Evolutionary conservation across 495 filamentous ascomycete species (phyloP), one percentile per base, ranked within the genome.

Genomic region (Clohesyomyces aquaticus): DNA sequence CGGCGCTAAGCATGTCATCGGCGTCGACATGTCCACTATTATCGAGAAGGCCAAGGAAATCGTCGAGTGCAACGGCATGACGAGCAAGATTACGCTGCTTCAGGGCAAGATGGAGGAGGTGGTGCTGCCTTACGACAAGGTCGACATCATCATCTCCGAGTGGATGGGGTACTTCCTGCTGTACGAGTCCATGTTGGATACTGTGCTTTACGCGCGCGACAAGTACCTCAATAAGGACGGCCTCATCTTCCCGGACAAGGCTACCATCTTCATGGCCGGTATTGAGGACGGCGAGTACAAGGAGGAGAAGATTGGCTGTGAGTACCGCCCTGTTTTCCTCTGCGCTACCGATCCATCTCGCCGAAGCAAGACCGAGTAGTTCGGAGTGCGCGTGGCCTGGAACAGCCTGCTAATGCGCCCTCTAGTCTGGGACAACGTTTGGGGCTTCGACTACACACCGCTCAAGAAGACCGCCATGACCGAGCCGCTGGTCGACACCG

Each of bases 151-250:
- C 78, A 91, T 99, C 63, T 96, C 91, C 28, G 94, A 99, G 79
- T 99, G 94, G 94, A 99, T 99, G 94, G 94, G 94, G 47, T 99
- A 99, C 80, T 96, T 94, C 79, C 84, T 99, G 47, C 85, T 98
- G 43, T 99, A 97, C 79, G 94, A 99, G 82, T 90, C 88, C 79
- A 99, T 99, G 94, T 79, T 99, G 61, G 93, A 96, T 63, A 95
- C 90, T 38, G 95, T 99, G 14, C 85, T 99, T 42, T 96, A 89
- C 74, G 94, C 94, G 19, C 85, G 94, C 69, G 93, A 99, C 82
- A 84, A 80, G 61, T 99, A 98, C 79, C 87, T 99, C 38, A 81
- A 77, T 50, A 85, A 88, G 16, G 90, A 85, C 65, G 94, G 94
- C 28, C 81, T 96, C 61, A 92, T 97, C 61, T 93, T 96, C 70